phyloP scores from a whole-genome alignment of 2,329 filamentous ascomycete species.

The Berkeleyomyces rouxiae region DNA sequence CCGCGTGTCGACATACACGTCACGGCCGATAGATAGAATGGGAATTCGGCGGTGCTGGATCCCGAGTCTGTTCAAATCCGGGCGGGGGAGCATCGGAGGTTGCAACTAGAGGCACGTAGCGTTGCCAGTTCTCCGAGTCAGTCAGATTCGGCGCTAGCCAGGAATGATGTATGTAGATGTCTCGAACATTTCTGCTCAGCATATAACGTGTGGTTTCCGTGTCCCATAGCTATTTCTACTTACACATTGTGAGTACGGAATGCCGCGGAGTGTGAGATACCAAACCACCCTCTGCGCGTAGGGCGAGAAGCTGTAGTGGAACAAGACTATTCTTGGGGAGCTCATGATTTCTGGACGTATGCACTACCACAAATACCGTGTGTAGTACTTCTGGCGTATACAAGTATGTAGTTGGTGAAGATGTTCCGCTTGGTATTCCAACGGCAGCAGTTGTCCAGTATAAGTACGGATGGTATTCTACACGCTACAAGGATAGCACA shows the following conservation, averaged over 20 bases:
- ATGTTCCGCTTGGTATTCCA: too few species aligned
- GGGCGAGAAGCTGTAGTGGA: slow-evolving; percentile 49
- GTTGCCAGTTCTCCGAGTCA: too few species aligned
- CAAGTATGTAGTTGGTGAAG: too few species aligned
- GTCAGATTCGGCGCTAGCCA: too few species aligned
- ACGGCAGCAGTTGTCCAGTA: background rate
- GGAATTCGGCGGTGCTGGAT: slow-evolving; percentile 55
- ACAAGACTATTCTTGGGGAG: slow-evolving; percentile 33
- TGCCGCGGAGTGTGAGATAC: slow-evolving; percentile 50
- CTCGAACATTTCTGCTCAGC: background rate
- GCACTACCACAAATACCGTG: too few species aligned
- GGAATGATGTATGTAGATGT: background rate
- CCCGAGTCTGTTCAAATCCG: slow-evolving; percentile 43
- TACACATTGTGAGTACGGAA: slow-evolving; percentile 52
- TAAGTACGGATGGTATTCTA: background rate
- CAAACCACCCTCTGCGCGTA: slow-evolving; percentile 47
- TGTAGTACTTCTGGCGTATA: too few species aligned
- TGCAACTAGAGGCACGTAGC: slow-evolving; percentile 33
- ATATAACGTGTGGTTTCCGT: background rate
- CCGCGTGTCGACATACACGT: slow-evolving; percentile 54
- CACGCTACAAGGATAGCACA: background rate
- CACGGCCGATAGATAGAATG: slow-evolving; percentile 45
- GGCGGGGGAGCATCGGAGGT: slow-evolving; percentile 48
- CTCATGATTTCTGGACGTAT: background rate
- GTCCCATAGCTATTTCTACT: slow-evolving; percentile 18